Base-by-base conservation (phyloP, 83 land plant genomes). In the Diphasiastrum complanatum region DNA sequence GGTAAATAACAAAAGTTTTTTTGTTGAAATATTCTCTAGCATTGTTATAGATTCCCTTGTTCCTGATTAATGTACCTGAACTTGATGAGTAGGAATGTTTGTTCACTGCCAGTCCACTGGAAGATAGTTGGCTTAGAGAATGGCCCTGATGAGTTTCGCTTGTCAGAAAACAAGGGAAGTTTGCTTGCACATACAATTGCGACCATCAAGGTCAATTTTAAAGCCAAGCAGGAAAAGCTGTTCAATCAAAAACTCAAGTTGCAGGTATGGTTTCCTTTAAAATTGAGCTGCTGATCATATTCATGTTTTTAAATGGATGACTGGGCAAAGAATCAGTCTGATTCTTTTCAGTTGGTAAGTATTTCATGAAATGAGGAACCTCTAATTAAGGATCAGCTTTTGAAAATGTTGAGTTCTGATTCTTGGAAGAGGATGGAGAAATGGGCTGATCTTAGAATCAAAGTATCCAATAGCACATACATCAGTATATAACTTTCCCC, bases 41-140 rank as follows among this genome's bases (percentile, higher is more conserved):
- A 10, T 63, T 32, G 0, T n/a, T 60, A 19, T 16, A 5, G 31
- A 28, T 63, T 4, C 33, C 23, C 0, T 31, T 18, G n/a, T n/a
- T n/a, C n/a, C n/a, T n/a, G n/a, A n/a, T n/a, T n/a, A n/a, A n/a
- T n/a, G n/a, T n/a, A n/a, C n/a, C n/a, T n/a, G n/a, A n/a, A n/a
- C n/a, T n/a, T n/a, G n/a, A 31, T 2, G 1, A 38, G 30, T 33
- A 74, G 77, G 51, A 74, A 74, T n/a, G 30, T 57, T 25, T 74
- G 51, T 22, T 10, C 53, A 25, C 35, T 74, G 31, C 40, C 47
- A 23, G 47, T 74, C 8, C 65, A 41, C 16, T 74, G 77, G 77
- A 74, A 20, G 18, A 35, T 74, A n/a, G 1, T 29, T 22, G 77
- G 73, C 37, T 53, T 74, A 25, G 77, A 74, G 29, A 74, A 72